These are phyloP conservation scores for Dactylellina sp. DNA, from an alignment of 2,329 filamentous ascomycete genomes.

Conservation along the genomic window DNA sequence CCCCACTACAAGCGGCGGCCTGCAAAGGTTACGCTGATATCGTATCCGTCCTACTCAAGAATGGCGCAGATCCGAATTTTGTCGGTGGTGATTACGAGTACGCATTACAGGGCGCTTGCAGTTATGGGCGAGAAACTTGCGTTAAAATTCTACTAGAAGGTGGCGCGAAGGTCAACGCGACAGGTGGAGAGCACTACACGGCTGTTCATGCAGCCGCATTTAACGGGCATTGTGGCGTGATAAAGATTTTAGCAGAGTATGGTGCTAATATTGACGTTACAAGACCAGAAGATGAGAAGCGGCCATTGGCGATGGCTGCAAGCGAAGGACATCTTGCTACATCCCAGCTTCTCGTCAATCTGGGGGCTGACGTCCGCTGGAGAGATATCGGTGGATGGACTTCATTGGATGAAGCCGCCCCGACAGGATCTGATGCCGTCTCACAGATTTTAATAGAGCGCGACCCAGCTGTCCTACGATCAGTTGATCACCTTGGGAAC, in stretches of 20 bases:
- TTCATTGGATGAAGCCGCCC: constrained; percentile 12
- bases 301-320: neutral
- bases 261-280: neutral
- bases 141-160: constrained; percentile 14
- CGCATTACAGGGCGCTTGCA: constrained; percentile 17
- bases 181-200: constrained; percentile 13
- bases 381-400: constrained; percentile 8
- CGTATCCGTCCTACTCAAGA: constrained; percentile 3
- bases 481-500: neutral
- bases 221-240: neutral
- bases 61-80: constrained; percentile 12
- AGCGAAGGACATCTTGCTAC: constrained; percentile 6
- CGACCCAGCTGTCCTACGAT: constrained; percentile 2
- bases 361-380: neutral
- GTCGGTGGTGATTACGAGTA: constrained; percentile 11
- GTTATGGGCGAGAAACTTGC: constrained; percentile 15
- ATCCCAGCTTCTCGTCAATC: neutral
- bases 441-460: constrained; percentile 7
- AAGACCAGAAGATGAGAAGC: neutral
- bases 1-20: constrained; percentile 16
- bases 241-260: neutral
- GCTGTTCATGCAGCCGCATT: constrained; percentile 20
- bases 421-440: neutral
- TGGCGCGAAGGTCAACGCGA: constrained; percentile 11
- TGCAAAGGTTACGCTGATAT: constrained; percentile 22